phyloP scores from a whole-genome alignment of 805 yeast species.

The Zygoascus flipseniorum region DNA sequence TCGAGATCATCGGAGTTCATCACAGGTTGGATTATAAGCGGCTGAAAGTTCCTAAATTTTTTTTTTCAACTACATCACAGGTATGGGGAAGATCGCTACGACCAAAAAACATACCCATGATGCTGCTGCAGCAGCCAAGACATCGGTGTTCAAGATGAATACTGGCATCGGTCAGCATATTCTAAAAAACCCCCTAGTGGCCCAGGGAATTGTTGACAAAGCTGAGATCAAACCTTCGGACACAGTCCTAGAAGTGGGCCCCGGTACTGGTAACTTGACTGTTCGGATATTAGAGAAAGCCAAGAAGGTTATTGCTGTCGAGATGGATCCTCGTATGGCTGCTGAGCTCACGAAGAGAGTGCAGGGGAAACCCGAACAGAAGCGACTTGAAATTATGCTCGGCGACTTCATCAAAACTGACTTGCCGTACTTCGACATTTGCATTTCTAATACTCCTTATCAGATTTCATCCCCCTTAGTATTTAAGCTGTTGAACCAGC shows the following conservation, averaged over 20 bases:
- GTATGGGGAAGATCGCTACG: constrained; percentile 26
- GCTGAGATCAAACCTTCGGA: constrained; percentile 91
- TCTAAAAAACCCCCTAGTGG: constrained; percentile 89
- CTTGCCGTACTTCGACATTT: constrained; percentile 87
- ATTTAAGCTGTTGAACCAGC: constrained; percentile 82
- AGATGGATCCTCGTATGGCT: constrained; percentile 99
- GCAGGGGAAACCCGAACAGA: constrained; percentile 90
- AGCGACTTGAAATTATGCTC: constrained; percentile 79
- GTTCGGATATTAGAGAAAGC: constrained; percentile 90
- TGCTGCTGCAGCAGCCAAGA: constrained; percentile 15
- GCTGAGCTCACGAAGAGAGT: constrained; percentile 97
- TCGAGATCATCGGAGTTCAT: neutral
- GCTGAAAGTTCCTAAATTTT: neutral
- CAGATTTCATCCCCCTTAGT: constrained; percentile 96
- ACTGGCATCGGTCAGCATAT: constrained; percentile 97
- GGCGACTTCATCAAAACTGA: constrained; percentile 97
- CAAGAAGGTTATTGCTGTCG: constrained; percentile 88
- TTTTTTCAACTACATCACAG: neutral
- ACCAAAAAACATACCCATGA: constrained; percentile 17
- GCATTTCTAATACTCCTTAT: constrained; percentile 95
- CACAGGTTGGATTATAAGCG: neutral
- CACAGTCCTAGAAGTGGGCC: constrained; percentile 92
- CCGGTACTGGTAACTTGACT: constrained; percentile 97
- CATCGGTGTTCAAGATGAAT: constrained; percentile 82
- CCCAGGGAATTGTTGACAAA: constrained; percentile 96